These are phyloP conservation scores for Colletotrichum lindemuthianum DNA, from an alignment of 2,329 filamentous ascomycete species.

Conservation along the genomic window DNA sequence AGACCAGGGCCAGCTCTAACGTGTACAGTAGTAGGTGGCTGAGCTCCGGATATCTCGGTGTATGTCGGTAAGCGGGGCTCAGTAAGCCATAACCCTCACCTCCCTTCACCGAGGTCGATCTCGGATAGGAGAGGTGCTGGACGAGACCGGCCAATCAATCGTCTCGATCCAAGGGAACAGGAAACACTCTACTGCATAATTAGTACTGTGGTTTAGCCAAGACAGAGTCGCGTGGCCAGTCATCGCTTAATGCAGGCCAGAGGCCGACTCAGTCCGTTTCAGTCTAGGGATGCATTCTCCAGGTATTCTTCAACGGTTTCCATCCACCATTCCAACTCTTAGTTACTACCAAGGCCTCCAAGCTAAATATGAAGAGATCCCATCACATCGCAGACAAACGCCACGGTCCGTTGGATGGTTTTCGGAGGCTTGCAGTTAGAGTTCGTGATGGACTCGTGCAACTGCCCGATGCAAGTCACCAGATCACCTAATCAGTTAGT, in stretches of 20 bases:
- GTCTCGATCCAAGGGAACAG: too few relatives aligned
- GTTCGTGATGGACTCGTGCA: conserved; percentile 15
- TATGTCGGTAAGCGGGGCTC: too few relatives aligned
- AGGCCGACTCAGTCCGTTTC: conserved; percentile 31
- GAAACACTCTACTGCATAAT: too few relatives aligned
- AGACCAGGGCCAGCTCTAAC: too few relatives aligned
- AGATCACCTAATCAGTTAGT: conserved; percentile 12
- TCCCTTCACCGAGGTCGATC: too few relatives aligned
- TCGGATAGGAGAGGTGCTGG: too few relatives aligned
- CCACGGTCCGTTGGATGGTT: neutral
- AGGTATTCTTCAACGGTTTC: conserved; percentile 17
- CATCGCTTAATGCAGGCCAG: conserved; percentile 20
- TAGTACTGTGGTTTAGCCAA: neutral
- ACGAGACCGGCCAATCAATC: too few relatives aligned
- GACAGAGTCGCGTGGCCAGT: conserved; percentile 15
- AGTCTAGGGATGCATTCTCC: conserved; percentile 28
- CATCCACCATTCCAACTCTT: neutral
- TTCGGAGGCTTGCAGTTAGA: neutral
- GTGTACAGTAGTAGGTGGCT: too few relatives aligned
- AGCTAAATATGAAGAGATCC: too few relatives aligned
- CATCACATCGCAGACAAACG: too few relatives aligned
- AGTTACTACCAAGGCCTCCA: neutral
- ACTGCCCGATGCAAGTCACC: conserved; percentile 16
- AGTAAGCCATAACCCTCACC: too few relatives aligned
- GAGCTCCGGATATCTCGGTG: too few relatives aligned